Conservation (phyloP, 2,329 filamentous ascomycete species). For the Clonostachys chloroleuca region DNA sequence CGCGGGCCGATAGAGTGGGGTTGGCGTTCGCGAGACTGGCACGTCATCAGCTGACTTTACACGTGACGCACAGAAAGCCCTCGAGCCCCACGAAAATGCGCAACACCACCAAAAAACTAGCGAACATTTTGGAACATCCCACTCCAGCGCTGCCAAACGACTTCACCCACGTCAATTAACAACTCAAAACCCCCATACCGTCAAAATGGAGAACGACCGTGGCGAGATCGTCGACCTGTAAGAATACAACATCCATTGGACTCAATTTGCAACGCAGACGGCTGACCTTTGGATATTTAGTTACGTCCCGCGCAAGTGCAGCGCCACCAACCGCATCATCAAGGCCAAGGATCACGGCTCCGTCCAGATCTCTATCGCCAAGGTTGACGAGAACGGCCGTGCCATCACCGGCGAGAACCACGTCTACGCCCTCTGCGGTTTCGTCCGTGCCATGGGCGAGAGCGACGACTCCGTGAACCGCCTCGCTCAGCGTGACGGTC, state of each 20-base stretch:
- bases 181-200: constrained; percentile 26
- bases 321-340: constrained; percentile 99
- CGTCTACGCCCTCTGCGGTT: constrained; percentile 94
- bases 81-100: constrained; percentile 28
- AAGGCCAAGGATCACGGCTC: constrained; percentile 99
- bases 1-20: not conserved
- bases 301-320: constrained; percentile 99
- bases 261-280: not conserved
- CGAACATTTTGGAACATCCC: constrained; percentile 17
- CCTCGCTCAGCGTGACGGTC: constrained; percentile 90
- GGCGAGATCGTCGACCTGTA: constrained; percentile 99
- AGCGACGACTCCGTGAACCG: constrained; percentile 95
- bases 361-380: constrained; percentile 94
- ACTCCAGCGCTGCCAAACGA: constrained; percentile 7
- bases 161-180: constrained; percentile 7
- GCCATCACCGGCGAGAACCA: constrained; percentile 93
- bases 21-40: constrained; percentile 17
- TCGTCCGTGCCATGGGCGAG: constrained; percentile 97
- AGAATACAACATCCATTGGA: constrained; percentile 28
- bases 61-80: constrained; percentile 30
- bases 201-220: constrained; percentile 99
- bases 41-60: constrained; percentile 25
- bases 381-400: constrained; percentile 98
- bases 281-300: constrained; percentile 36
- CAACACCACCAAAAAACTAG: constrained; percentile 23